phyloP scores from a whole-genome alignment of 495 filamentous ascomycete genomes.

The Aspergillus kassunensis region DNA sequence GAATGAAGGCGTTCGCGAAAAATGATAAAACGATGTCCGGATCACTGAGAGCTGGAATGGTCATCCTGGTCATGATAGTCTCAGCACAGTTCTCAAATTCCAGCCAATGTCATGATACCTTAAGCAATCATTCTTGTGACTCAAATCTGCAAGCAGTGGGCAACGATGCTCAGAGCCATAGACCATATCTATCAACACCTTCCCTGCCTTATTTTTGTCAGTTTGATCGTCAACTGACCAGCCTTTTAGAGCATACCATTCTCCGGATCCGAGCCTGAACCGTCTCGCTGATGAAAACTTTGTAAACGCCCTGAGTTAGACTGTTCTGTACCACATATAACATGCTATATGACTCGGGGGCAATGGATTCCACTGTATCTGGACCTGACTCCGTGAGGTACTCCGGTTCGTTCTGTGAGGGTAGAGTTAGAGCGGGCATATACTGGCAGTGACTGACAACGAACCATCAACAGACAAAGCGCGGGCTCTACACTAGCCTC shows the following conservation, averaged over 20 bases:
- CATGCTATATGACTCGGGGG: not conserved
- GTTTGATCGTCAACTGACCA: not conserved
- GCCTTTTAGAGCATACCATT: constrained; percentile 8
- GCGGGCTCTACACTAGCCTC: constrained; percentile 3
- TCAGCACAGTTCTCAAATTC: not conserved
- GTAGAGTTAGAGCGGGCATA: not conserved
- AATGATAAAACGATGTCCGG: not conserved
- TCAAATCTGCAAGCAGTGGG: not conserved
- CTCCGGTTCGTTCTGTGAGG: constrained; percentile 4
- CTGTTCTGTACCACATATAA: not conserved
- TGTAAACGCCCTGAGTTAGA: not conserved
- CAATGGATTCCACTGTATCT: not conserved
- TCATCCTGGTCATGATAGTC: not conserved
- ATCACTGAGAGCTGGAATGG: not conserved
- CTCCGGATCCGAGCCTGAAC: constrained; percentile 1
- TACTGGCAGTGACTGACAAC: not conserved
- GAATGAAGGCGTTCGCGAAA: constrained; percentile 8
- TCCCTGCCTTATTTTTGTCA: constrained; percentile 17
- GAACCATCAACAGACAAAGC: constrained; percentile 14
- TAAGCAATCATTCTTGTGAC: not conserved
- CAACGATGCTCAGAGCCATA: not conserved
- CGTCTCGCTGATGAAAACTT: constrained; percentile 5
- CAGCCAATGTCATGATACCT: constrained; percentile 5
- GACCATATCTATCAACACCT: constrained; percentile 13
- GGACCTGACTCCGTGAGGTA: not conserved